Evolutionary conservation across 192 early-diverging fungal genomes (phyloP), one percentile per base, ranked within the genome.

Genomic region (Allomyces macrogynus): DNA sequence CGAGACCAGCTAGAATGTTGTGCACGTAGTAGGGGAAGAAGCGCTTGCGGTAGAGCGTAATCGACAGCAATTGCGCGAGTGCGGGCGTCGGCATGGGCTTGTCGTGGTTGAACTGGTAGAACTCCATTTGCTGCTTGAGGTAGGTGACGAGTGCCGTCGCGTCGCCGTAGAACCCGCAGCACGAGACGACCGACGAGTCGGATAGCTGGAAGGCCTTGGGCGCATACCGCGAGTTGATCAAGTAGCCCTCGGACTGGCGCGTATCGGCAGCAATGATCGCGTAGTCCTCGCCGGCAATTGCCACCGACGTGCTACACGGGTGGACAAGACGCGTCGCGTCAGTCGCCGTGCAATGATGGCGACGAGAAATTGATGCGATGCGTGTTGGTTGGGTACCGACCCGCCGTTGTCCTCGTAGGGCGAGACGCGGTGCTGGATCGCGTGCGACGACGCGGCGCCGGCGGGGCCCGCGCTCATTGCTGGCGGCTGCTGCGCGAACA

Each of bases 1-100:
- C 93, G 14, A 99, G 61, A 24, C 96, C 96, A 4, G 89, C 93
- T 62, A 99, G 67, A 22, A 91, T 81, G 72, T 87, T 88, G 74
- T 87, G 91, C 69, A 82, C 82, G 71, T 94, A 96, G 77, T 94
- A 97, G 3, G 94, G 93, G 81, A 99, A 97, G 76, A 97, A 96
- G n/a, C 96, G 85, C 66, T 86, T 88, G 49, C 76, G 76, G 71
- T 99, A 99, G 42, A 99, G 76, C 64, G 89, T 90, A 60, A 85
- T 90, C 8, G 88, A 88, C 12, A 99, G 78, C 89, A 95, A 84
- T 76, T 97, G 96, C 9, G 94, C 94, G 63, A 94, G 73, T 5
- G 96, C 93, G 23, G 81, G 74, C 0, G 80, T 78, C 60, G 81
- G 81, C 87, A 99, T 99, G 49, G 74, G 69, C 73, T 89, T 91